Conservation (phyloP, 352 stramenopile species). For the Thalassiosira exigua region DNA sequence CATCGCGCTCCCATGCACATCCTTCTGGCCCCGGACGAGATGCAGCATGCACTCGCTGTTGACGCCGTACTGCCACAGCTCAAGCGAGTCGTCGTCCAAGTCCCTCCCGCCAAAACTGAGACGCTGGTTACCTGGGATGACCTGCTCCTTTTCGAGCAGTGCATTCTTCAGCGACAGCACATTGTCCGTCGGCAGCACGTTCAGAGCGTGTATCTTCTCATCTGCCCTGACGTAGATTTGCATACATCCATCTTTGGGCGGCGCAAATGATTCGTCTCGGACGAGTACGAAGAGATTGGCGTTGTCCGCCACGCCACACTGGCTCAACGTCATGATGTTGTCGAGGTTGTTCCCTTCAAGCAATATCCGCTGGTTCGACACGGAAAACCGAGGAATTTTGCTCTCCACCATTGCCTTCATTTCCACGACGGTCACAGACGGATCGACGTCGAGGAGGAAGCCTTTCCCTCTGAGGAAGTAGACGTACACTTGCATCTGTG, state of each 20-base stretch:
- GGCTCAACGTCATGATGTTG: background rate
- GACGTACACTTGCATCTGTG: slow-evolving; percentile 12
- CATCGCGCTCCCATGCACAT: too few species aligned
- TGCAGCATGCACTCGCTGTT: background rate
- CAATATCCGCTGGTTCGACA: too few species aligned
- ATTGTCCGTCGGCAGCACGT: background rate
- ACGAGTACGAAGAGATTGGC: background rate
- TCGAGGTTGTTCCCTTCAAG: background rate
- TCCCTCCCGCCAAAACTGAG: background rate
- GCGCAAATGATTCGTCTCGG: background rate
- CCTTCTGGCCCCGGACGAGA: too few species aligned
- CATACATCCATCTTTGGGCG: background rate
- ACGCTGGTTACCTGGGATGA: background rate
- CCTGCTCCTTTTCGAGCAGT: background rate
- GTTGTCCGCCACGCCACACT: background rate
- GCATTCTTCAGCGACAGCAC: background rate
- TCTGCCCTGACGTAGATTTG: background rate
- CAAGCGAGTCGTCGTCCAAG: background rate
- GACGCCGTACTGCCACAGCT: background rate
- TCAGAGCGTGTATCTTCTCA: background rate
- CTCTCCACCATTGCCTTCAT: slow-evolving; percentile 11
- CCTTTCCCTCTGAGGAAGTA: slow-evolving; percentile 2
- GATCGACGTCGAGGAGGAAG: slow-evolving; percentile 11
- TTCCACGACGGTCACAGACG: background rate
- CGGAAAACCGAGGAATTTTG: too few species aligned